Base-by-base conservation (phyloP, 1,284 basidiomycete species). In the Tetrapyrgos nigripes region DNA sequence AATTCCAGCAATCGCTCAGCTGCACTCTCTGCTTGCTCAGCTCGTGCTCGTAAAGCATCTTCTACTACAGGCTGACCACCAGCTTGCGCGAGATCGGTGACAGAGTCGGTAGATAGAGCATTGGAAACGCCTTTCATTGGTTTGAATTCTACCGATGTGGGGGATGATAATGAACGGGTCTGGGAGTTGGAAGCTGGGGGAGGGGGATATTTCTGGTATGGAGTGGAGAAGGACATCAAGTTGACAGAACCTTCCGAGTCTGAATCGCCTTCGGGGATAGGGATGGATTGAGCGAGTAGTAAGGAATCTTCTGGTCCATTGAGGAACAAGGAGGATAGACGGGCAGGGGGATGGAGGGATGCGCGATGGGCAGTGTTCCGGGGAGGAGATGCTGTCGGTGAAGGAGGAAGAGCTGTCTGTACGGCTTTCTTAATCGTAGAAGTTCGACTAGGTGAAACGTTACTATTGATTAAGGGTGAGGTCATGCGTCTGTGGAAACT, bases 21-120 rank as follows among this genome's bases (percentile, higher is more conserved):
- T 6, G 94, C 91, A 67, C 91, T 93, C 68, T 94, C 89, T 0
- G 93, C 94, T 69, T 96, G 94, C 63, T 92, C 91, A 2, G 93
- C 94, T 59, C 93, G 86, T 1, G 92, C 92, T 47, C 88, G 84
- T 63, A 94, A 75, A 29, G 89, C 92, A 69, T 96, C 93, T 68
- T 96, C 93, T 1, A 94, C 84, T 14, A 91, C 79, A 5, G 82
- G 81, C 62, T 83, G 83, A 27, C 75, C 70, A 44, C 68, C 55
- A 19, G 45, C 54, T 35, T 59, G 65, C 17, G 69, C 68, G 46
- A 77, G 73, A 57, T 80, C 80, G 24, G 69, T 71, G 9, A 80
- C 69, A 3, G 84, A 83, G n/a, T 76, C 76, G 4, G 83, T 81
- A 0, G 87, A 89, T 46, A 87, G 69, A 2, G 85, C 77, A 65